A percentile compares a stretch with the other conserved stretches of the same genome.
These are phyloP conservation scores for Infundibulicybe gibba DNA, from an alignment of 768 basidiomycete species.

Conservation along the genomic window DNA sequence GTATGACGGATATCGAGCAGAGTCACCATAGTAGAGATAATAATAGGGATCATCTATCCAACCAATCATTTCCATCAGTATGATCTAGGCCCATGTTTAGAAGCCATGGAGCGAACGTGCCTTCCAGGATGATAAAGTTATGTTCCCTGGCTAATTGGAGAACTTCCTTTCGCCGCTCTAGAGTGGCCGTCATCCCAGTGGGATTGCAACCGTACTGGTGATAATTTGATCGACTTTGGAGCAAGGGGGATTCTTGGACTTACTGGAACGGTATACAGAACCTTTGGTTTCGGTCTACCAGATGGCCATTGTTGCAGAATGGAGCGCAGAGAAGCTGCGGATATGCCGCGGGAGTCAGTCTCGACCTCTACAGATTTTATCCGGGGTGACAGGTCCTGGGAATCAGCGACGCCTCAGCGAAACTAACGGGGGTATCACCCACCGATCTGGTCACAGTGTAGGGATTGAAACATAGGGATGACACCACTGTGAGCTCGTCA, in stretches of 20 bases:
- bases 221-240: neutral
- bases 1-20: slow-evolving; percentile 69
- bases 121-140: slow-evolving; percentile 83
- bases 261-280: slow-evolving; percentile 81
- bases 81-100: neutral
- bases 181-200: slow-evolving; percentile 73
- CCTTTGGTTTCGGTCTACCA: slow-evolving; percentile 67
- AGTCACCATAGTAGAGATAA: slow-evolving; percentile 70
- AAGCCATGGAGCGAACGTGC: slow-evolving; percentile 27
- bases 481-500: slow-evolving; percentile 44
- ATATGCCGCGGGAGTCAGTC: slow-evolving; percentile 72
- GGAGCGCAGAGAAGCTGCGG: slow-evolving; percentile 51
- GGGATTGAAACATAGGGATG: slow-evolving; percentile 55
- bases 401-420: slow-evolving; percentile 4
- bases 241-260: slow-evolving; percentile 13
- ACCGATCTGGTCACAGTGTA: slow-evolving; percentile 61
- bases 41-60: slow-evolving; percentile 76
- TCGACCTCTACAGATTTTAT: slow-evolving; percentile 54
- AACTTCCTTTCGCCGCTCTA: slow-evolving; percentile 67
- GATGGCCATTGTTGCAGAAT: slow-evolving; percentile 75
- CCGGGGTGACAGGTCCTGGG: neutral
- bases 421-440: slow-evolving; percentile 9
- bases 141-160: slow-evolving; percentile 69
- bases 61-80: neutral
- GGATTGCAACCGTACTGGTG: slow-evolving; percentile 82